Evolutionary conservation across 2,329 filamentous ascomycete genomes (phyloP).

Genomic region (Sarocladiaceae sp.): DNA sequence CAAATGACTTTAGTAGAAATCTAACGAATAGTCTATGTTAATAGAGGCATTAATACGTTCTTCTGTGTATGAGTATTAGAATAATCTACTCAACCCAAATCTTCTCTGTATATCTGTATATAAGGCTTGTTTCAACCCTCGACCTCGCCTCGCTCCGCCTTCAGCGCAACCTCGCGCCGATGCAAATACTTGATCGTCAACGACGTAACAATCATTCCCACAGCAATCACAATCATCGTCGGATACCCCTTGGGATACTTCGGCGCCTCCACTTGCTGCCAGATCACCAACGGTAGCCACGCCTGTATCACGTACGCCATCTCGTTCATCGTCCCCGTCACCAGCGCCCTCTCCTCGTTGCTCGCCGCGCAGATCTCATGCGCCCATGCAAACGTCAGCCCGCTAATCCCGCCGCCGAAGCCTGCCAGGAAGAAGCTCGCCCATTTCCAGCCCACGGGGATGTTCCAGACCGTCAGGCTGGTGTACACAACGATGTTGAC

Average conservation of each 20-base stretch:
- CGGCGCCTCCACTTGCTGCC: slow-evolving; percentile 58
- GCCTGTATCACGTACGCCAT: slow-evolving; percentile 64
- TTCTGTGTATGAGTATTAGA: no score
- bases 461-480: slow-evolving; percentile 36
- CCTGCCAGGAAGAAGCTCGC: slow-evolving; percentile 51
- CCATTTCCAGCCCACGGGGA: slow-evolving; percentile 54
- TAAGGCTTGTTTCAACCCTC: no score
- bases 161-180: slow-evolving; percentile 27
- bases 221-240: slow-evolving; percentile 43
- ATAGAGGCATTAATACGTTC: no score
- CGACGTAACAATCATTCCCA: slow-evolving; percentile 42
- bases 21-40: no score
- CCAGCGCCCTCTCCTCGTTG: slow-evolving; percentile 60
- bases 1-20: no score
- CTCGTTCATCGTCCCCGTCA: slow-evolving; percentile 61
- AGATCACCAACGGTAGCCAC: slow-evolving; percentile 61
- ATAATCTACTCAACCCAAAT: no score
- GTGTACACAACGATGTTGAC: slow-evolving; percentile 34
- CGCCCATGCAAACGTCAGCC: slow-evolving; percentile 41
- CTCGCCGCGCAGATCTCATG: slow-evolving; percentile 44
- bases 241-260: slow-evolving; percentile 55
- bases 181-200: slow-evolving; percentile 42
- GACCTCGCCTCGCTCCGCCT: slow-evolving; percentile 1
- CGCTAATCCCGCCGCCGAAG: slow-evolving; percentile 42
- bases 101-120: no score